These are phyloP conservation scores for Amanita inopinata DNA, from an alignment of 768 basidiomycete genomes.

Conservation along the genomic window DNA sequence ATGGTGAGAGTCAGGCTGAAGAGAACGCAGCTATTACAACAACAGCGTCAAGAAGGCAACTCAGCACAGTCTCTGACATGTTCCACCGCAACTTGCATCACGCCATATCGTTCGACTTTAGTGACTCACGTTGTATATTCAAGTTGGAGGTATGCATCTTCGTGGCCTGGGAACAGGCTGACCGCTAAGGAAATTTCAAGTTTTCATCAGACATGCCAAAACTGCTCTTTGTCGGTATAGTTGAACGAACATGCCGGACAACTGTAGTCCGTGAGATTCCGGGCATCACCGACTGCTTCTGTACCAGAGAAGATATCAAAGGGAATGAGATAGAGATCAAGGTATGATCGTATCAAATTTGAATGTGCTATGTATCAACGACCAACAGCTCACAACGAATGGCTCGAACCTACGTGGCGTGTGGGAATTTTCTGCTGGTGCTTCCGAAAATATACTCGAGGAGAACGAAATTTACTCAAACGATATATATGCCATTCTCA, in stretches of 20 bases:
- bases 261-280: conserved; percentile 87
- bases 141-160: conserved; percentile 63
- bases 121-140: conserved; percentile 58
- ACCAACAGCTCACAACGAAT: conserved; percentile 65
- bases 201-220: conserved; percentile 87
- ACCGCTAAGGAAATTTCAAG: conserved; percentile 28
- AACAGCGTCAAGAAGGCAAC: conserved; percentile 30
- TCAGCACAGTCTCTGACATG: conserved; percentile 32
- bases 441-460: conserved; percentile 54
- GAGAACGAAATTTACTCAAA: conserved; percentile 84
- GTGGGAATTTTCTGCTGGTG: conserved; percentile 61
- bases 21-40: conserved; percentile 6
- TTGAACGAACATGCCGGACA: conserved; percentile 78
- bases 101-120: conserved; percentile 68
- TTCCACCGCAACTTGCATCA: conserved; percentile 54
- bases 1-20: conserved; percentile 18
- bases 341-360: conserved; percentile 22
- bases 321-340: conserved; percentile 37
- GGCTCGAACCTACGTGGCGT: conserved; percentile 89
- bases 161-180: neutral
- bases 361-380: conserved; percentile 3
- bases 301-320: conserved; percentile 51
- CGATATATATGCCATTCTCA: conserved; percentile 85
- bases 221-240: conserved; percentile 84
- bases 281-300: conserved; percentile 83